phyloP scores from a whole-genome alignment of 345 rosid species.

The Punica granatum region DNA sequence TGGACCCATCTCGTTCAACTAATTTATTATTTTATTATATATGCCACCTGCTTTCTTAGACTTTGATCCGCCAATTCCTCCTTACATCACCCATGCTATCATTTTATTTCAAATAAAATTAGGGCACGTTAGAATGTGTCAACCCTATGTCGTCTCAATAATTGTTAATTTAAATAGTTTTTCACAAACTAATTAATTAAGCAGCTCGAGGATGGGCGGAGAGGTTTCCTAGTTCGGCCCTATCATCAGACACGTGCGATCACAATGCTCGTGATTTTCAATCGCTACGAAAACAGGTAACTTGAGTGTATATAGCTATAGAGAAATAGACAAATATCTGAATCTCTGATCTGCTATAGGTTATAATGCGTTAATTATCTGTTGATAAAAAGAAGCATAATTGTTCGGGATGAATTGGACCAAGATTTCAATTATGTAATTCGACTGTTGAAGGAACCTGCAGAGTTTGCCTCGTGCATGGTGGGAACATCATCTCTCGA shows the following conservation, averaged over 20 bases:
- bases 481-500: background rate
- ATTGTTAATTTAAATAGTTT: background rate
- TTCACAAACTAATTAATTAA: background rate
- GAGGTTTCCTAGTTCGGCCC: background rate
- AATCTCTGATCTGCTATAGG: too few species aligned
- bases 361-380: too few species aligned
- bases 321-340: too few species aligned
- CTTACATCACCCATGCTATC: background rate
- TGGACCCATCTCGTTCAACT: background rate
- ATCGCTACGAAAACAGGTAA: too few species aligned
- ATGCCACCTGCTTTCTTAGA: conserved; percentile 8
- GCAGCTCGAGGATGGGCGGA: conserved; percentile 3
- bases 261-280: background rate
- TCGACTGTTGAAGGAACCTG: too few species aligned
- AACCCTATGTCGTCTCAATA: background rate
- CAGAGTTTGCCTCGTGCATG: background rate
- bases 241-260: conserved; percentile 10
- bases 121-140: background rate
- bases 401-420: too few species aligned
- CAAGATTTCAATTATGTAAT: too few species aligned
- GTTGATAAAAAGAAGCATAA: too few species aligned
- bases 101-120: background rate
- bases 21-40: background rate
- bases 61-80: conserved; percentile 3
- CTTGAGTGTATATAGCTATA: too few species aligned